Conservation (phyloP, 805 yeast species). For the Metschnikowia rubicola region DNA sequence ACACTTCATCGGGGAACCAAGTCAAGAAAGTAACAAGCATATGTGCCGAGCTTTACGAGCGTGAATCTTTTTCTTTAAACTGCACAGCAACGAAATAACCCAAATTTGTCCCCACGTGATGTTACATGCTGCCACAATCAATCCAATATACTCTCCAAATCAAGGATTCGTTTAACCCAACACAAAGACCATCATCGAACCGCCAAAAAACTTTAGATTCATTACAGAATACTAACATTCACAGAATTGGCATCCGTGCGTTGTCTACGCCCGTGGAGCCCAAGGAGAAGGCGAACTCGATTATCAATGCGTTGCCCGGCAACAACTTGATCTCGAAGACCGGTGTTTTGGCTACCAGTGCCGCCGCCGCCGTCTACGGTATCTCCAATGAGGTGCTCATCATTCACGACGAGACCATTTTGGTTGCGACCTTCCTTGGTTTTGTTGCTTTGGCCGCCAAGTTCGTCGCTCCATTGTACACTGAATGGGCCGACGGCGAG, state of each 20-base stretch:
- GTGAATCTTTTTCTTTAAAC: too few relatives aligned
- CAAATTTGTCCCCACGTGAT: too few relatives aligned
- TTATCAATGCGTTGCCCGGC: slow-evolving; percentile 93
- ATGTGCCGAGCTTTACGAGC: too few relatives aligned
- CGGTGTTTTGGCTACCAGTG: slow-evolving; percentile 89
- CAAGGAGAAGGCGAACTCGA: slow-evolving; percentile 83
- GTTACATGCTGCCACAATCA: too few relatives aligned
- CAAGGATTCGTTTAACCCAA: too few relatives aligned
- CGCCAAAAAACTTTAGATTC: background rate
- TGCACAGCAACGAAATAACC: too few relatives aligned
- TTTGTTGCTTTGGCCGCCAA: slow-evolving; percentile 76
- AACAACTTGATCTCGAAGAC: slow-evolving; percentile 84
- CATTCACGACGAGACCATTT: slow-evolving; percentile 88
- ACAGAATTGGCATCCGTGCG: slow-evolving; percentile 59
- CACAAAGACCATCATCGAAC: background rate
- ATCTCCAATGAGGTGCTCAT: slow-evolving; percentile 90
- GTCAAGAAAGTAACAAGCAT: too few relatives aligned
- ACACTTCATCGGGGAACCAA: too few relatives aligned
- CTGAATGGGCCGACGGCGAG: slow-evolving; percentile 89
- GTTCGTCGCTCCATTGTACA: slow-evolving; percentile 90
- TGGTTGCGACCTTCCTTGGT: slow-evolving; percentile 75
- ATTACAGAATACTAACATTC: slow-evolving; percentile 31
- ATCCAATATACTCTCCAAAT: too few relatives aligned
- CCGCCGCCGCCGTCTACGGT: slow-evolving; percentile 93
- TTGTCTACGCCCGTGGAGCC: slow-evolving; percentile 76